Percentiles rank a stretch among this genome's conserved stretches.
Conservation (phyloP, 768 basidiomycete genomes). For the Russula abietina region DNA sequence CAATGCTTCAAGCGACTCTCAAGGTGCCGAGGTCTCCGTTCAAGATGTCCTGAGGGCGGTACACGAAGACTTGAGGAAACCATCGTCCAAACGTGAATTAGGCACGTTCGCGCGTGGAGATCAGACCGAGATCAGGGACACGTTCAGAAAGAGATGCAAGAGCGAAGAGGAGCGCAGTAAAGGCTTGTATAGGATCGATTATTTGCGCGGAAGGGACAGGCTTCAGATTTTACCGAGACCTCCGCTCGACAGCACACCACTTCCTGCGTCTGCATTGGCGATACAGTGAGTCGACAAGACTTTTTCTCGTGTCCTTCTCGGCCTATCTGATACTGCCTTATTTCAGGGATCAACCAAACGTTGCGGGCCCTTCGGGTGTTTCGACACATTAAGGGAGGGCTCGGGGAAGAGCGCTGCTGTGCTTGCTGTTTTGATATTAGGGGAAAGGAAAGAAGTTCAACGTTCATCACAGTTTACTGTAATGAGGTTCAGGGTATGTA, state of each 20-base stretch:
- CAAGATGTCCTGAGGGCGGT: slow-evolving; percentile 6
- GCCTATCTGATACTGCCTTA: neutral
- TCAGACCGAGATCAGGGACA: neutral
- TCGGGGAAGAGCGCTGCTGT: neutral
- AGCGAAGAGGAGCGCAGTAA: neutral
- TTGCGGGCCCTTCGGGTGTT: neutral
- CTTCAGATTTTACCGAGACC: slow-evolving; percentile 8
- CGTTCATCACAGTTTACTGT: too few relatives aligned
- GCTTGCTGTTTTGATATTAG: neutral
- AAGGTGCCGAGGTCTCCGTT: neutral
- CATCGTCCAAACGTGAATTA: neutral
- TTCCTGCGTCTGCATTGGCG: neutral
- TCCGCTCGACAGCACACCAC: neutral
- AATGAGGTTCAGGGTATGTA: too few relatives aligned
- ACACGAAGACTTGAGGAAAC: neutral
- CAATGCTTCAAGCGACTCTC: neutral
- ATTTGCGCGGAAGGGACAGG: slow-evolving; percentile 6
- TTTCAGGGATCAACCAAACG: neutral
- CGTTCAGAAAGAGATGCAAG: slow-evolving; percentile 7
- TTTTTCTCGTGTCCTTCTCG: neutral
- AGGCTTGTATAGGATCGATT: slow-evolving; percentile 2
- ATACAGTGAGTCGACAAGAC: neutral
- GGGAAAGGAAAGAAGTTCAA: too few relatives aligned
- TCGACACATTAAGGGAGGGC: neutral
- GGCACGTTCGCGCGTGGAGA: neutral